Evolutionary conservation across 768 basidiomycete genomes (phyloP).

Genomic region (Mrakia blollopis): DNA sequence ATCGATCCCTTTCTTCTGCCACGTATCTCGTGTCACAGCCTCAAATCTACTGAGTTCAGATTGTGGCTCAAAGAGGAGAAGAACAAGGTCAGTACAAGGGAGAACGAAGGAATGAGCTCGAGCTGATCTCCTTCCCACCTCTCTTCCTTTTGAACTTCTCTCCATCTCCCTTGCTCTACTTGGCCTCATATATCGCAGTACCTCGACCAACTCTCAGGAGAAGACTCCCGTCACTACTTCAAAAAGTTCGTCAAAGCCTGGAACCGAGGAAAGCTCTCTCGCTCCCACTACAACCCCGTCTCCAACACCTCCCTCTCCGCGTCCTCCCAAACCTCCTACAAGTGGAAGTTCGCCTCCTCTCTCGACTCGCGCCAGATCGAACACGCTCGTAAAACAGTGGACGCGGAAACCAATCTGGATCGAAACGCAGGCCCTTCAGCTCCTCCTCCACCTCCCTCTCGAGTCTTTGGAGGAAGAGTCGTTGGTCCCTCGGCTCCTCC

Average conservation of each 20-base stretch:
- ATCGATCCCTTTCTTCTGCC: too few species aligned
- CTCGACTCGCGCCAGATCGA: slow-evolving; percentile 7
- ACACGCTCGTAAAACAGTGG: slow-evolving; percentile 21
- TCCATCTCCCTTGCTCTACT: neutral
- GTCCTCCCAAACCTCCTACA: slow-evolving; percentile 30
- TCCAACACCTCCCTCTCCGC: slow-evolving; percentile 22
- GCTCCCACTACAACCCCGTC: slow-evolving; percentile 15
- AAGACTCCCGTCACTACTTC: slow-evolving; percentile 31
- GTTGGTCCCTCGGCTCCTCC: slow-evolving; percentile 20
- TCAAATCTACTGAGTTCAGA: slow-evolving; percentile 31
- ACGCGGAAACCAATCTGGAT: slow-evolving; percentile 24
- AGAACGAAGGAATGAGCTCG: neutral
- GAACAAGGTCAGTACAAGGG: slow-evolving; percentile 5
- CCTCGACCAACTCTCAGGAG: slow-evolving; percentile 25
- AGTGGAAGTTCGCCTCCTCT: slow-evolving; percentile 29
- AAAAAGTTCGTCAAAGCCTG: slow-evolving; percentile 32
- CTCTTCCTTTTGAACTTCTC: neutral
- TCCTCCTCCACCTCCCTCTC: neutral
- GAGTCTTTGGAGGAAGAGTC: slow-evolving; percentile 21
- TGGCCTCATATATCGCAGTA: slow-evolving; percentile 15
- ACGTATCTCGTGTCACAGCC: neutral
- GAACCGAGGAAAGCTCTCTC: slow-evolving; percentile 29
- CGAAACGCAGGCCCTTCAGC: neutral
- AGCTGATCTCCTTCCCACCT: neutral
- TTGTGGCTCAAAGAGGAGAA: slow-evolving; percentile 33